A percentile compares a stretch with the other conserved stretches of the same genome.
Evolutionary conservation across 805 yeast species (phyloP).

Genomic region (Candida ipomoeae): DNA sequence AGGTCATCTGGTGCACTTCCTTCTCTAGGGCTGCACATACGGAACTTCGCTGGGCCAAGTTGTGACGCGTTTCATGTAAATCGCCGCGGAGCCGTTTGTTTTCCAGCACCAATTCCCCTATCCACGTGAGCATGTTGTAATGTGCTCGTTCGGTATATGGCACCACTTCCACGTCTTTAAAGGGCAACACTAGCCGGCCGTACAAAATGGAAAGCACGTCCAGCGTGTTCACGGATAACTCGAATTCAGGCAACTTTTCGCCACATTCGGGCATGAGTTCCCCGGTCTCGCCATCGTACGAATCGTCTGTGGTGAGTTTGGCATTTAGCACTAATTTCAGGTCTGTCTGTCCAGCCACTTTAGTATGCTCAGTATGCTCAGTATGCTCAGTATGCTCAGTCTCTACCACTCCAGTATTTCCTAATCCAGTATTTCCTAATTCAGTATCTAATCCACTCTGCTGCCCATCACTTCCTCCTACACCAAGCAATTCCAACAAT

Average conservation of each 20-base stretch:
- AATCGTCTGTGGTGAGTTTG: constrained; percentile 22
- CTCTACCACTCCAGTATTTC: no score
- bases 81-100: constrained; percentile 4
- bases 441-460: no score
- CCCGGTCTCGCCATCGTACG: constrained; percentile 21
- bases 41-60: neutral
- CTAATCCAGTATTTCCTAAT: no score
- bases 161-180: constrained; percentile 7
- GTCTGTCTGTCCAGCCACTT: no score
- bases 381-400: no score
- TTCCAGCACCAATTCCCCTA: constrained; percentile 8
- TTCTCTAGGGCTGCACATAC: constrained; percentile 6
- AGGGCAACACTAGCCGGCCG: constrained; percentile 9
- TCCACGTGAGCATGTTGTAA: constrained; percentile 16
- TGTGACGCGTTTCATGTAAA: neutral
- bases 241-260: constrained; percentile 11
- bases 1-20: constrained; percentile 12
- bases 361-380: no score
- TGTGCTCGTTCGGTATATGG: constrained; percentile 4
- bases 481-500: constrained; percentile 2
- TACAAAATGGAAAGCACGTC: constrained; percentile 12
- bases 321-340: constrained; percentile 13
- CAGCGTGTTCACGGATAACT: constrained; percentile 9
- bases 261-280: constrained; percentile 24
- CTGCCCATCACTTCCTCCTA: no score